phyloP scores from a whole-genome alignment of 2,329 filamentous ascomycete species.

The Lasiodiplodia hormozganensis region DNA sequence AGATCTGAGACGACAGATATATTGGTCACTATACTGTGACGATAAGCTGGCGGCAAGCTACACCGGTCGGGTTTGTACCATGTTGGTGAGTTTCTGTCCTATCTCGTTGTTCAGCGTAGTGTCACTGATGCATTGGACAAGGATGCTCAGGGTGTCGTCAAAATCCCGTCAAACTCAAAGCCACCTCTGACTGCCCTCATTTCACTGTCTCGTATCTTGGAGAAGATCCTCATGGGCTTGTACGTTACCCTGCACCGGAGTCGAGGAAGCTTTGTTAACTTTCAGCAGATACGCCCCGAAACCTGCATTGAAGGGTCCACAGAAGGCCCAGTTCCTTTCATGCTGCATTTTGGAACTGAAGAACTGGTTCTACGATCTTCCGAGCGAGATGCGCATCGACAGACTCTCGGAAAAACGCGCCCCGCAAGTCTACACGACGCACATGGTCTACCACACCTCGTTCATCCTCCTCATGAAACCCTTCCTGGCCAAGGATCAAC shows the following conservation, averaged over 20 bases:
- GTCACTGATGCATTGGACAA: conserved; percentile 15
- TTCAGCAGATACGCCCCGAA: conserved; percentile 42
- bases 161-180: conserved; percentile 29
- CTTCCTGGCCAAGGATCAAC: conserved; percentile 32
- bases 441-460: conserved; percentile 47
- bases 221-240: conserved; percentile 43
- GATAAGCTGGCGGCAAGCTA: conserved; percentile 47
- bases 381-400: conserved; percentile 41
- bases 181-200: conserved; percentile 39
- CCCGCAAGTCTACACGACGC: conserved; percentile 43
- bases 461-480: conserved; percentile 44
- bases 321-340: conserved; percentile 40
- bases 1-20: conserved; percentile 45
- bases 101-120: not conserved
- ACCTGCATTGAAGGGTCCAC: conserved; percentile 30
- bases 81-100: conserved; percentile 38
- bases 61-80: conserved; percentile 46
- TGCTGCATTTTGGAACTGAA: conserved; percentile 43
- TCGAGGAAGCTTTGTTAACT: not conserved
- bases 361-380: conserved; percentile 46
- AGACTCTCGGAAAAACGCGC: conserved; percentile 30
- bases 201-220: conserved; percentile 39
- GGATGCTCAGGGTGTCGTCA: conserved; percentile 43
- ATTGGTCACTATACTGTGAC: conserved; percentile 47
- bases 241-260: conserved; percentile 29